Evolutionary conservation across 2,329 filamentous ascomycete species (phyloP), one percentile per base, ranked within the genome.

Genomic region (Didymellaceae sp.): DNA sequence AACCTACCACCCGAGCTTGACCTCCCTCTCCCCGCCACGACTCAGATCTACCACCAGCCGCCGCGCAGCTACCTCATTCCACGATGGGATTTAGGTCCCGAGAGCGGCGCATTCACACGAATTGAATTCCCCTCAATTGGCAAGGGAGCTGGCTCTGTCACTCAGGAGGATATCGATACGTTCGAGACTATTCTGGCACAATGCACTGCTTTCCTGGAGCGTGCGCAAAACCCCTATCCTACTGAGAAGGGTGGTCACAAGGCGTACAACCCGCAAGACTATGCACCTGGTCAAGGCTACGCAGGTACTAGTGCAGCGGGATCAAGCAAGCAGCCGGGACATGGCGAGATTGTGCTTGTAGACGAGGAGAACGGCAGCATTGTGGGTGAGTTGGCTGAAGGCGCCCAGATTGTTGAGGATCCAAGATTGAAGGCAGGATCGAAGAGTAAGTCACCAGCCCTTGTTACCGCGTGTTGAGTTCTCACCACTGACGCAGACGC

Each of bases 131-230:
- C 92, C 0, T 72, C 81, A 2, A 78, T 89, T 18, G 90, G 90
- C 16, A 85, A 80, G 53, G 86, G 89, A 0, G 71, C 79, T 1
- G 71, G 70, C 25, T 80, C 83, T 25, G 87, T 89, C 20, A 83
- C 89, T 1, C 91, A 97, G 72, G 92, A 97, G 71, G 93, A 97
- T 71, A 81, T 96, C 32, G 91, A 97, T 70, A 97, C 93, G 0
- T 97, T 97, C 67, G 93, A 97, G 78, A 97, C 93, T 3, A 97
- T 97, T 58, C 81, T 97, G 41, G 93, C 93, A n/a, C 91, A 97
- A 75, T 97, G 93, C 74, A 97, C 93, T 2, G 90, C 93, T 2
- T 97, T 99, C 72, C 83, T 96, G 4, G 93, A 97, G 74, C 86
- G 91, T 34, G 87, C 90, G 8, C 80, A 86, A 31, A 63, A 68